Conservation (phyloP, 75 land plant genomes). For the Isoetes taiwanensis region DNA sequence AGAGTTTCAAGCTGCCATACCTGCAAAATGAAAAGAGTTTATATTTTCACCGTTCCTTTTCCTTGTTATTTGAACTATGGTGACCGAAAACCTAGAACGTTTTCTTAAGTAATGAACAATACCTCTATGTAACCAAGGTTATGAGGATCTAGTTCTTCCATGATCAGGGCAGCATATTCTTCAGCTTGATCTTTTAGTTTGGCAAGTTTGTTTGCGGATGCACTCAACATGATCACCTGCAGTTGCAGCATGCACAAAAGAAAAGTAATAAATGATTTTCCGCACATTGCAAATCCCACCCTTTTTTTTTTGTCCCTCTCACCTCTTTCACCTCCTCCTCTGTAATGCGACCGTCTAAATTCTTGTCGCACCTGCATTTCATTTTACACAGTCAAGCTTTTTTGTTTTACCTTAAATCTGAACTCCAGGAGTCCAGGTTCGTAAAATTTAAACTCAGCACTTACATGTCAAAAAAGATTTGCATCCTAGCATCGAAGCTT, state of each 20-base stretch:
- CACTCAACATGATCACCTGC: constrained; percentile 31
- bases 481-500: constrained; percentile 6
- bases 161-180: constrained; percentile 21
- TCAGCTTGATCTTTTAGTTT: constrained; percentile 27
- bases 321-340: constrained; percentile 9
- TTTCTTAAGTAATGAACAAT: background rate
- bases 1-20: constrained; percentile 4
- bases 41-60: too few species aligned
- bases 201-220: constrained; percentile 27
- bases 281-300: background rate
- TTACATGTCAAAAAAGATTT: constrained; percentile 5
- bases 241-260: background rate
- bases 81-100: too few species aligned
- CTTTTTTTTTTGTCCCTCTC: too few species aligned
- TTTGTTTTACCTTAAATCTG: background rate
- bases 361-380: background rate
- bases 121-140: constrained; percentile 31
- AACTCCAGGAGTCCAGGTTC: too few species aligned
- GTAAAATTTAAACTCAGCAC: background rate
- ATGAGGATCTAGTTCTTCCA: constrained; percentile 24
- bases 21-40: constrained; percentile 5
- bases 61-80: too few species aligned
- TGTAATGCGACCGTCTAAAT: background rate
- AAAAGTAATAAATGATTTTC: background rate
- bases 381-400: background rate